Conservation (phyloP, 2,329 filamentous ascomycete genomes). For the Botrytis porri region DNA sequence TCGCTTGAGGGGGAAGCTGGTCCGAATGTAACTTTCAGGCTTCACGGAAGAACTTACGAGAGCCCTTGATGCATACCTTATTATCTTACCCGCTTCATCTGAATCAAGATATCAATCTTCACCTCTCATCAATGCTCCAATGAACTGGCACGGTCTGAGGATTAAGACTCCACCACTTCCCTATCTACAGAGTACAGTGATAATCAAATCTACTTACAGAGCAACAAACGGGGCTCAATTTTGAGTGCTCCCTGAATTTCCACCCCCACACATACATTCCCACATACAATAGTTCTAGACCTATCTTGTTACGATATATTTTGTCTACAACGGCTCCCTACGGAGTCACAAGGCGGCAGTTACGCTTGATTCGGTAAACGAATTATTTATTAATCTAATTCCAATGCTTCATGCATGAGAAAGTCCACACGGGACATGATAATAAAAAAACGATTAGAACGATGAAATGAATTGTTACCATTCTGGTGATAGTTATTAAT, state of each 20-base stretch:
- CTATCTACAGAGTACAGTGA: conserved; percentile 4
- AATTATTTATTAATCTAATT: conserved; percentile 14
- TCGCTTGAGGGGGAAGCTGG: conserved; percentile 12
- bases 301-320: conserved; percentile 15
- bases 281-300: conserved; percentile 16
- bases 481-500: conserved; percentile 7
- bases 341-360: conserved; percentile 17
- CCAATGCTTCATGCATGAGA: conserved; percentile 2
- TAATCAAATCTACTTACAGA: conserved; percentile 5
- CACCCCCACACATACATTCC: conserved; percentile 13
- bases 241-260: conserved; percentile 11
- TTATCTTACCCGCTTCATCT: conserved; percentile 1
- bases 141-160: neutral
- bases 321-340: conserved; percentile 4
- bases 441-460: neutral
- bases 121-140: neutral
- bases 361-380: conserved; percentile 17
- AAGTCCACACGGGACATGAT: neutral
- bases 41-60: conserved; percentile 5
- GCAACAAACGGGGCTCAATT: conserved; percentile 2
- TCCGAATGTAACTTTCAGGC: conserved; percentile 16
- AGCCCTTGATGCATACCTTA: conserved; percentile 11
- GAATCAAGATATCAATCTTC: neutral
- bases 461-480: neutral
- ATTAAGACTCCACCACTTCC: conserved; percentile 1